phyloP scores from a whole-genome alignment of 1,139 yeast species.

The Eremothecium sinecaudum region DNA sequence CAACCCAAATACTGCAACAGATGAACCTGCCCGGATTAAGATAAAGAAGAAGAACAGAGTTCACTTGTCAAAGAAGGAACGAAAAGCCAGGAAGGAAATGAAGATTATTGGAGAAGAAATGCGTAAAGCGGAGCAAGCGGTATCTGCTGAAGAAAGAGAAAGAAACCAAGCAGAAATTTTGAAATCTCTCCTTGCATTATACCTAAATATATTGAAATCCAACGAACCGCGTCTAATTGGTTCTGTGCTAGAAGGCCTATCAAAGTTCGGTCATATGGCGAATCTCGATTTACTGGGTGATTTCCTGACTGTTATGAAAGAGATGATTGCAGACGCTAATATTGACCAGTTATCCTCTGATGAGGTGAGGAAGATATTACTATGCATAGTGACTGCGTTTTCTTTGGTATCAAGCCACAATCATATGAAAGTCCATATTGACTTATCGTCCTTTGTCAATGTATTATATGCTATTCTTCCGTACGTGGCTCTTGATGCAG shows the following conservation, averaged over 20 bases:
- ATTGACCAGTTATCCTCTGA: constrained; percentile 35
- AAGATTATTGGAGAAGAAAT: constrained; percentile 83
- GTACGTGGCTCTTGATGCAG: constrained; percentile 67
- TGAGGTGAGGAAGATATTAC: constrained; percentile 55
- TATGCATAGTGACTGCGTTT: constrained; percentile 86
- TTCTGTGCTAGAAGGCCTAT: constrained; percentile 81
- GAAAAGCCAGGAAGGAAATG: constrained; percentile 77
- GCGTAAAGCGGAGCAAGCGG: constrained; percentile 76
- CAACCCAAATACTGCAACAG: constrained; percentile 51
- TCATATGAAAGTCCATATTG: constrained; percentile 53
- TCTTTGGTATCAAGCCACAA: constrained; percentile 71
- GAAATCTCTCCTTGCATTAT: constrained; percentile 59
- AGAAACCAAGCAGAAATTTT: constrained; percentile 75
- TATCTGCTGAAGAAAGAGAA: constrained; percentile 81
- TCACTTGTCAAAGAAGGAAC: constrained; percentile 78
- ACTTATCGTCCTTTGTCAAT: constrained; percentile 61
- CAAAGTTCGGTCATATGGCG: constrained; percentile 84
- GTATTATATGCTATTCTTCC: constrained; percentile 60
- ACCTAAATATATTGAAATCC: constrained; percentile 64
- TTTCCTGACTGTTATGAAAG: constrained; percentile 78
- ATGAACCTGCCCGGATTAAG: constrained; percentile 40
- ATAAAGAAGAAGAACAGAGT: constrained; percentile 77
- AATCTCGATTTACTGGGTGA: constrained; percentile 90
- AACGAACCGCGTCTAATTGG: constrained; percentile 66
- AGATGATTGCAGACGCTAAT: constrained; percentile 51